Evolutionary conservation across 371 early-diverging fungal genomes (phyloP), one percentile per base, ranked within the genome.

Genomic region (Rhizopus arrhizus): DNA sequence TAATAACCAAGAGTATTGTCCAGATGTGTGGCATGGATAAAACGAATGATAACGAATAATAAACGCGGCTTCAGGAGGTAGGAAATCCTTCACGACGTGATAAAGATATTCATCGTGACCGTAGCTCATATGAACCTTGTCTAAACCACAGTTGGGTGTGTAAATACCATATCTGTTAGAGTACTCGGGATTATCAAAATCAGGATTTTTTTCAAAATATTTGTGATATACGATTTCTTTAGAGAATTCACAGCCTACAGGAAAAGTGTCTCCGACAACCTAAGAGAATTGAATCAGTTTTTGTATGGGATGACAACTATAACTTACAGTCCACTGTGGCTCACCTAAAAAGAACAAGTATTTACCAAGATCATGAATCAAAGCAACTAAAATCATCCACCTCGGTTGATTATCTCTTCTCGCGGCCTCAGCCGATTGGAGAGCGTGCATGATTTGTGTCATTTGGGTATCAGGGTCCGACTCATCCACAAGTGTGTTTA

Each of bases 41-140:
- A 83, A 86, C 2, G 84, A 83, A 65, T 86, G 87, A 53, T 70
- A 81, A 3, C 85, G 73, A 54, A 86, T 73, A 15, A 83, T 75
- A 56, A 73, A 78, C 3, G 70, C 43, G 0, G 81, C 85, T 49
- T 85, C 78, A 8, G 46, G 42, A 0, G 87, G 86, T 3, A 86
- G 48, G 57, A 81, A 78, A 12, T 70, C 51, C 62, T 85, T 79
- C 57, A 72, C 66, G 3, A 86, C 84, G 8, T 77, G 72, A 46
- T 80, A 82, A 12, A 86, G 38, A 43, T 85, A 86, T 46, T 86
- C 86, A 41, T 86, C 87, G 58, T 86, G 85, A 11, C 87, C 87
- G 52, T 70, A 86, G 35, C 77, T 72, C 62, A 86, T 61, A 48
- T 82, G 72, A 1, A 86, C 69, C 3, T 78, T 63, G 8, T 75